A percentile compares a stretch with the other conserved stretches of the same genome.
phyloP scores from a whole-genome alignment of 768 basidiomycete genomes.

The Leccinum variicolor region DNA sequence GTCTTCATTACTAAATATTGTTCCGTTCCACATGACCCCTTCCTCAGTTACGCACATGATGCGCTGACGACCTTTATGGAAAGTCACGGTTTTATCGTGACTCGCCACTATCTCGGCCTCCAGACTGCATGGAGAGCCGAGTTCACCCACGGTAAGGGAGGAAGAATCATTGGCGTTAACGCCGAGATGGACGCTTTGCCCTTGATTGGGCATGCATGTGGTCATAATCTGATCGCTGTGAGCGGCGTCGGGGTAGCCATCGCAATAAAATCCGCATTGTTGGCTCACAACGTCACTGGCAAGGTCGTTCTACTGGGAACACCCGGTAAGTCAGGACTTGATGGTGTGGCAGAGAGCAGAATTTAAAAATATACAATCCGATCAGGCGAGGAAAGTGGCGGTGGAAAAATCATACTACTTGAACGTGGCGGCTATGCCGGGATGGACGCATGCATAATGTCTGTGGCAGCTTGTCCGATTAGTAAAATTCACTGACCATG shows the following conservation, averaged over 20 bases:
- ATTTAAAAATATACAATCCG: constrained; percentile 4
- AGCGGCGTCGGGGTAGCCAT: constrained; percentile 73
- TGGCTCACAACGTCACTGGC: constrained; percentile 59
- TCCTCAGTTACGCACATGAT: constrained; percentile 67
- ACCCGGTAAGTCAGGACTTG: constrained; percentile 45
- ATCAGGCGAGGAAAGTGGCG: constrained; percentile 74
- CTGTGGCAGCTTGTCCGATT: constrained; percentile 8
- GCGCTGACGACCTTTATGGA: constrained; percentile 64
- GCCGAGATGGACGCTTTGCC: constrained; percentile 70
- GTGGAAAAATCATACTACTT: constrained; percentile 72
- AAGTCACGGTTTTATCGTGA: constrained; percentile 66
- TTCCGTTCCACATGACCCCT: constrained; percentile 5
- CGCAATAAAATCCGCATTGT: constrained; percentile 66
- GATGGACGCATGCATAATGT: constrained; percentile 85
- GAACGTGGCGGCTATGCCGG: constrained; percentile 74
- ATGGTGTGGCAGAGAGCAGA: not conserved
- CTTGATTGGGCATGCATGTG: constrained; percentile 64
- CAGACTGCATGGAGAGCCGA: constrained; percentile 78
- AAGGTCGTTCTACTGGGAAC: constrained; percentile 76
- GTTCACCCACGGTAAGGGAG: constrained; percentile 54
- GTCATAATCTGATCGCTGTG: constrained; percentile 81
- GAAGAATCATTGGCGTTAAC: constrained; percentile 72
- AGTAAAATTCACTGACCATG: constrained; percentile 12
- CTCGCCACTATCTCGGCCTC: constrained; percentile 64
- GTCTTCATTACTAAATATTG: constrained; percentile 16